A percentile compares a stretch with the other conserved stretches of the same genome.
These are phyloP conservation scores for Ambrosia hybrid DNA, from an alignment of 140 eudicot species.

Conservation along the genomic window DNA sequence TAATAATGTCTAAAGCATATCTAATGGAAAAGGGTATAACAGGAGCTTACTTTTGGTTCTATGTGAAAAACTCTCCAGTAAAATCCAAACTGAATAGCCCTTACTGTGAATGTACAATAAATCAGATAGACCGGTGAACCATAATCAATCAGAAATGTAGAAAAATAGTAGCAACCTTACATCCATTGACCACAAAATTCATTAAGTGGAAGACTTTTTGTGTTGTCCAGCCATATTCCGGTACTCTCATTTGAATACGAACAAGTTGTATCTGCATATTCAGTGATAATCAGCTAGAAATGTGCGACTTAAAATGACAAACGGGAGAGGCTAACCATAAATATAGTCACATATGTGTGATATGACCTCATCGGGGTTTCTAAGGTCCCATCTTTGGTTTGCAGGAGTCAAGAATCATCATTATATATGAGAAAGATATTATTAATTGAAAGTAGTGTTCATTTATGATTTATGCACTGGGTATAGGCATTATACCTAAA, in stretches of 20 bases:
- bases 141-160: conserved; percentile 16
- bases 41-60: conserved; percentile 46
- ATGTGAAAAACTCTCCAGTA: conserved; percentile 44
- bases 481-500: too few relatives aligned
- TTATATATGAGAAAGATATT: too few relatives aligned
- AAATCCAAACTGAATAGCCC: conserved; percentile 68
- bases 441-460: neutral
- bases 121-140: conserved; percentile 16
- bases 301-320: neutral
- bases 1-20: conserved; percentile 5
- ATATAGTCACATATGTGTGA: neutral
- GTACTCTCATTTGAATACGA: conserved; percentile 81
- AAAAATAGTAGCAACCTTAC: conserved; percentile 50
- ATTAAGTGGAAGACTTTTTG: conserved; percentile 93
- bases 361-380: neutral
- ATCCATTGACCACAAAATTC: conserved; percentile 87
- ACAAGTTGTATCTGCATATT: conserved; percentile 69
- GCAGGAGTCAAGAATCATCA: too few relatives aligned
- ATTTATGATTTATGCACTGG: neutral
- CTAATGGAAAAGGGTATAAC: too few relatives aligned
- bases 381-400: neutral
- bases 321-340: neutral
- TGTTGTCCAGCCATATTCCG: conserved; percentile 93
- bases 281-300: conserved; percentile 7
- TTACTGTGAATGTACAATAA: conserved; percentile 38